Conservation (phyloP, 768 basidiomycete species). For the Austroboletus festivus region DNA sequence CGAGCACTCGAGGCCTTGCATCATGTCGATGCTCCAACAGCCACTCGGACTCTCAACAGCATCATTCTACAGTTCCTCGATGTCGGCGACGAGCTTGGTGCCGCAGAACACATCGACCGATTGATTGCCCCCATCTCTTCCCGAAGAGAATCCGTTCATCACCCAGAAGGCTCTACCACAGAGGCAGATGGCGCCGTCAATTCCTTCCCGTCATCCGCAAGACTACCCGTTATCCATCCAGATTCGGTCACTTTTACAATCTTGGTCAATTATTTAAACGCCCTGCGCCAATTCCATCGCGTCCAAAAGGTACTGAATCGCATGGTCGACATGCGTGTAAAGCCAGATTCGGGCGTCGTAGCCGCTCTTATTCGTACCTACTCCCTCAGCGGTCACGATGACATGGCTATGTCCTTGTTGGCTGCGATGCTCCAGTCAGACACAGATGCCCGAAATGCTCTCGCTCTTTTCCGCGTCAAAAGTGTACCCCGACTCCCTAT, state of each 20-base stretch:
- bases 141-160: slow-evolving; percentile 21
- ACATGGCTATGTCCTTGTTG: slow-evolving; percentile 51
- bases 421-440: slow-evolving; percentile 41
- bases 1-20: slow-evolving; percentile 48
- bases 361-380: slow-evolving; percentile 59
- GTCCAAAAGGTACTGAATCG: slow-evolving; percentile 45
- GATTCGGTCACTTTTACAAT: slow-evolving; percentile 61
- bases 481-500: slow-evolving; percentile 16
- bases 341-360: slow-evolving; percentile 44
- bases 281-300: slow-evolving; percentile 40
- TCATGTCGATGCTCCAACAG: slow-evolving; percentile 36
- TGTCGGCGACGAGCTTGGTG: slow-evolving; percentile 45
- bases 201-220: background rate
- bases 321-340: slow-evolving; percentile 43
- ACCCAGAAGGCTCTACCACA: slow-evolving; percentile 26
- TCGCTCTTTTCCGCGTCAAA: slow-evolving; percentile 22
- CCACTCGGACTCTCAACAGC: slow-evolving; percentile 63
- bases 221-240: slow-evolving; percentile 33
- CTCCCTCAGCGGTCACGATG: slow-evolving; percentile 43
- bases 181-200: slow-evolving; percentile 27
- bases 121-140: slow-evolving; percentile 45
- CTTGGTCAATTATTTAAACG: slow-evolving; percentile 55
- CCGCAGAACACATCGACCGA: slow-evolving; percentile 45
- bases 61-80: slow-evolving; percentile 64
- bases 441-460: slow-evolving; percentile 21